Base-by-base conservation (phyloP, 352 stramenopile genomes). In the Phytophthora aleatoria region DNA sequence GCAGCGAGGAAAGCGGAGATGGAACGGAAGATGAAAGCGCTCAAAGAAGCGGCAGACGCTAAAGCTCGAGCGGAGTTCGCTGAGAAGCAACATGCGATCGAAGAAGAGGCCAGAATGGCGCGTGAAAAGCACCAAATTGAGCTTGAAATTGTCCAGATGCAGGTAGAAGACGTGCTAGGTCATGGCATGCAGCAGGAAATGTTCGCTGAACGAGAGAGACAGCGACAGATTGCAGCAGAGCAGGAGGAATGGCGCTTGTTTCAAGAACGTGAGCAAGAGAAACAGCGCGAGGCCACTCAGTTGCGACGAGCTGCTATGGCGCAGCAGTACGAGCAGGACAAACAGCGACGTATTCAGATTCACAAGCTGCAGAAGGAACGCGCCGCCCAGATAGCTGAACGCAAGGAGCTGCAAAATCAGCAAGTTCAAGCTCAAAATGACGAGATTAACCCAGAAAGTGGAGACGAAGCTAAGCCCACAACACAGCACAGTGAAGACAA, bases 301-400 rank as follows among this genome's bases (percentile, higher is more conserved):
- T 50, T 71, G 31, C 56, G 83, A 2, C 78, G 83, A 13, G 78
- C 82, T 3, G 71, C 74, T 5, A 83, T 84, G 59, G 82, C 79
- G 0, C 64, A 86, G 39, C 81, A 90, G 53, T 90, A 90, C 50
- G 79, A 89, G 15, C 67, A 85, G 35, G 83, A 92, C 56, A 85
- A 85, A 16, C 68, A 75, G 27, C 79, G 79, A 2, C 71, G 82
- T 10, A 79, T 90, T 60, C 76, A 92, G 61, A 85, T 92, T 43
- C 83, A 90, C 53, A 72, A 73, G 3, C 49, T 92, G 11, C 81
- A 90, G 39, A 82, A 83, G 44, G 73, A 92, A 30, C 73, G 79
- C 1, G 77, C 69, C 6, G 65, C 69, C 0, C 60, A 71, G 15
- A 55, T 65, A 30, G 64, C 55, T 10, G 74, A 81, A 41, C 67